phyloP scores from a whole-genome alignment of 306 rosid genomes.

The Prunus kanzakura region DNA sequence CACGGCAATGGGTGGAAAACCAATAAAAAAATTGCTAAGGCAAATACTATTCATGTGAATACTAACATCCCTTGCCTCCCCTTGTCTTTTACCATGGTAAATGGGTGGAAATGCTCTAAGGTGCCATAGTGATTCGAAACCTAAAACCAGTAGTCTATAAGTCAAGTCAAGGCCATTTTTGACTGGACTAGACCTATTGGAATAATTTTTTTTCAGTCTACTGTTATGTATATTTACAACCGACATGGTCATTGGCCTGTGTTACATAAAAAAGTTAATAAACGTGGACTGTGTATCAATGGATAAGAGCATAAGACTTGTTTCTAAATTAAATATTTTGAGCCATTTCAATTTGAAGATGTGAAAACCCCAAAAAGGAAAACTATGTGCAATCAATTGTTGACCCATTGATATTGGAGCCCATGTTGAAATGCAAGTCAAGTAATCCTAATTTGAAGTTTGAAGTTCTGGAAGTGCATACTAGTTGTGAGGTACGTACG shows the following conservation, averaged over 20 bases:
- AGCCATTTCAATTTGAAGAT: not conserved
- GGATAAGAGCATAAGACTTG: not conserved
- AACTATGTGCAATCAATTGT: not conserved
- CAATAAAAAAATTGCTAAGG: too few relatives aligned
- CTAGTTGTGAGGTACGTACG: not conserved
- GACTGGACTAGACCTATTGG: fast-evolving
- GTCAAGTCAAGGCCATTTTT: fast-evolving
- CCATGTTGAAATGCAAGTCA: not conserved
- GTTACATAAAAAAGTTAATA: not conserved
- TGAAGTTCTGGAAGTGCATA: not conserved
- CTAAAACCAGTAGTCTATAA: fast-evolving
- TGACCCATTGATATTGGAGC: not conserved
- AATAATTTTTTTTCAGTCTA: too few relatives aligned
- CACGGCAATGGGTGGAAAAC: too few relatives aligned
- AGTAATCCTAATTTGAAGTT: not conserved
- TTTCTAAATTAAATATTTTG: not conserved
- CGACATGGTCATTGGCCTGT: not conserved
- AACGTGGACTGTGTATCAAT: not conserved
- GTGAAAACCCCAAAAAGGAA: not conserved
- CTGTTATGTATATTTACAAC: not conserved
- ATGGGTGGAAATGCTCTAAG: too few relatives aligned
- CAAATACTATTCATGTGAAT: too few relatives aligned
- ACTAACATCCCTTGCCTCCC: too few relatives aligned
- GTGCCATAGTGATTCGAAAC: too few relatives aligned
- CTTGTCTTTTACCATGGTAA: too few relatives aligned